Evolutionary conservation across 164 flowering plant species (phyloP), one percentile per base, ranked within the genome.

Genomic region (Stephania cephalantha): DNA sequence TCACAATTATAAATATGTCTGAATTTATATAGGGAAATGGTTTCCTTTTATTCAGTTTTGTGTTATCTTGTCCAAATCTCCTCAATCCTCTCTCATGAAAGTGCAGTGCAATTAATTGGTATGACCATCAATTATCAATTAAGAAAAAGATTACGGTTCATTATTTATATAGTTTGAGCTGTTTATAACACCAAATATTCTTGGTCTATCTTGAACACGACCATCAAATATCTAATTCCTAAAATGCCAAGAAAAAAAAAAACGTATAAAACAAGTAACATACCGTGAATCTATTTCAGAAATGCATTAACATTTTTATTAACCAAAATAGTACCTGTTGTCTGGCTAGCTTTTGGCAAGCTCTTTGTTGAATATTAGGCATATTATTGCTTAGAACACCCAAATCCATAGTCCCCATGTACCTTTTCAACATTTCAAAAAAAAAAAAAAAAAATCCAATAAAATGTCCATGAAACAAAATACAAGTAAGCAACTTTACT

Each of bases 311-410:
- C 42, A 35, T 35, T 15, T 42, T 13, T 69, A 70, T 46, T 25
- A 15, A 45, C 72, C 50, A 45, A 29, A 73, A 74, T 71, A 17
- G 64, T 63, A 90, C 97, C 88, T 87, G 94, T 74, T 87, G 90
- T 75, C 64, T 84, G 20, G 78, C 82, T 81, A 89, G 81, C 74
- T 92, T 92, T 46, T 1, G 10, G 69, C 73, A 76, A 70, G 94
- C 89, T 72, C 84, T 89, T 52, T 79, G 73, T 58, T 81, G 78
- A 75, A 92, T 89, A 80, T 83, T 72, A 12, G 86, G 87, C 87
- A 92, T 85, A 72, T 88, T 85, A 72, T 88, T 88, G 20, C 79
- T 85, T 52, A 92, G 74, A 48, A 83, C 89, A 73, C 97, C 97
- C 68, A 92, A 77, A 73, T 92, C 90, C 91, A 84, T 86, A 6